Conservation (phyloP, 2,329 filamentous ascomycete species). For the Phoma sp. region DNA sequence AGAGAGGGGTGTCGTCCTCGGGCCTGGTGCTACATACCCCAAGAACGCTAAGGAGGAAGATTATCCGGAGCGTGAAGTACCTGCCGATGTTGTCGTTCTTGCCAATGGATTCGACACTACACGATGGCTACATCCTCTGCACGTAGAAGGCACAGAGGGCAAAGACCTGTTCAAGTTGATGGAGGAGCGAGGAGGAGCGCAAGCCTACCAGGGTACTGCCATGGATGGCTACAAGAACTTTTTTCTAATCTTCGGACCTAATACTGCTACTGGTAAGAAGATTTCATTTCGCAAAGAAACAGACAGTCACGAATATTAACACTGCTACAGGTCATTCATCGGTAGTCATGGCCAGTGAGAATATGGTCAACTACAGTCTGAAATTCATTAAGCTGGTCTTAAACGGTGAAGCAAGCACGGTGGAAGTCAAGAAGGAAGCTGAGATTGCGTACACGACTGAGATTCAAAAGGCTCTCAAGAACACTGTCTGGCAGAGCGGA, state of each 20-base stretch:
- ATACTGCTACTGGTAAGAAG: conserved; percentile 61
- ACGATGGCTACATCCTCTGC: conserved; percentile 60
- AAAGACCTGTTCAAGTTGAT: conserved; percentile 62
- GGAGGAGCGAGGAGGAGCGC: conserved; percentile 64
- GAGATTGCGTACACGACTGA: conserved; percentile 64
- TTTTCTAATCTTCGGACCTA: conserved; percentile 68
- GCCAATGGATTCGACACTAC: conserved; percentile 67
- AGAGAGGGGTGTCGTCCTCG: conserved; percentile 57
- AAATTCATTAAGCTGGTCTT: conserved; percentile 65
- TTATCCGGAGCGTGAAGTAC: conserved; percentile 49
- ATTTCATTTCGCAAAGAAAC: too few relatives aligned
- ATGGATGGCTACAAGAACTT: conserved; percentile 65
- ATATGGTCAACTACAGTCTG: conserved; percentile 65
- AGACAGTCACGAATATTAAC: conserved; percentile 35
- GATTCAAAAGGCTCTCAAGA: conserved; percentile 49
- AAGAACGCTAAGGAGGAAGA: conserved; percentile 42
- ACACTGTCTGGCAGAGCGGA: conserved; percentile 59
- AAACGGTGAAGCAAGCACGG: conserved; percentile 94
- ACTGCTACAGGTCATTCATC: conserved; percentile 66
- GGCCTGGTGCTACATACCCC: conserved; percentile 57
- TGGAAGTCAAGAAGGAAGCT: conserved; percentile 81
- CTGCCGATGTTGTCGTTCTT: conserved; percentile 66
- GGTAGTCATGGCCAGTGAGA: conserved; percentile 66
- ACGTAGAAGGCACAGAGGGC: conserved; percentile 59
- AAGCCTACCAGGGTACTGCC: conserved; percentile 65